These are phyloP conservation scores for Chaetomium tenue DNA, from an alignment of 495 filamentous ascomycete genomes.

Conservation along the genomic window DNA sequence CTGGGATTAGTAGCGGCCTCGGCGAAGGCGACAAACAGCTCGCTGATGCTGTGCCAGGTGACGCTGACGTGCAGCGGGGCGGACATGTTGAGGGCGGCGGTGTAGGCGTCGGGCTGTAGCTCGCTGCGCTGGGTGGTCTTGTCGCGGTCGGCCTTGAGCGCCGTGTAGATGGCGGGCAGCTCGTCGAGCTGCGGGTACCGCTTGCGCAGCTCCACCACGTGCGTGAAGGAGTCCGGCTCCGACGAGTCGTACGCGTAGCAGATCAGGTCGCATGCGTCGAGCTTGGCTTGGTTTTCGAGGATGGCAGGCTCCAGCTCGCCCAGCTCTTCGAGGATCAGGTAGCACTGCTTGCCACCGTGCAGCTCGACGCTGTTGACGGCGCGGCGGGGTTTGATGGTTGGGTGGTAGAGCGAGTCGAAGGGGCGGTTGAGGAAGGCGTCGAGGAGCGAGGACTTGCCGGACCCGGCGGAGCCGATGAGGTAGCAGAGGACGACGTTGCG, in stretches of 20 bases:
- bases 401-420: slow-evolving; percentile 82
- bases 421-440: slow-evolving; percentile 87
- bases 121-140: slow-evolving; percentile 91
- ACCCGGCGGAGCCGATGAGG: slow-evolving; percentile 76
- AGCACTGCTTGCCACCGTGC: slow-evolving; percentile 93
- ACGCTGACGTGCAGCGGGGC: slow-evolving; percentile 91
- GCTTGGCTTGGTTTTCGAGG: slow-evolving; percentile 82
- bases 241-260: slow-evolving; percentile 97
- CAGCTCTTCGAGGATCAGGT: slow-evolving; percentile 90
- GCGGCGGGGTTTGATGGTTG: slow-evolving; percentile 88
- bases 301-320: slow-evolving; percentile 94
- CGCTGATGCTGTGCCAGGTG: slow-evolving; percentile 84
- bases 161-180: slow-evolving; percentile 84
- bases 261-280: slow-evolving; percentile 91
- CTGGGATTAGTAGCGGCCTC: slow-evolving; percentile 89
- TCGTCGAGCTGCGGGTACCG: slow-evolving; percentile 79
- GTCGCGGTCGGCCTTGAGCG: slow-evolving; percentile 89
- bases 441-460: slow-evolving; percentile 85
- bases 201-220: slow-evolving; percentile 77
- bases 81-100: slow-evolving; percentile 71
- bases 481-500: slow-evolving; percentile 96
- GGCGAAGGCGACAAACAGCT: slow-evolving; percentile 81
- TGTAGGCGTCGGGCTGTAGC: slow-evolving; percentile 90
- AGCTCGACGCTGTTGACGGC: slow-evolving; percentile 97
- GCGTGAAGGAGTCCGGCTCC: slow-evolving; percentile 89